Percentiles rank a stretch among this genome's conserved stretches.
These are phyloP conservation scores for Hemerocallis citrina DNA, from an alignment of 106 monocot species.

Conservation along the genomic window DNA sequence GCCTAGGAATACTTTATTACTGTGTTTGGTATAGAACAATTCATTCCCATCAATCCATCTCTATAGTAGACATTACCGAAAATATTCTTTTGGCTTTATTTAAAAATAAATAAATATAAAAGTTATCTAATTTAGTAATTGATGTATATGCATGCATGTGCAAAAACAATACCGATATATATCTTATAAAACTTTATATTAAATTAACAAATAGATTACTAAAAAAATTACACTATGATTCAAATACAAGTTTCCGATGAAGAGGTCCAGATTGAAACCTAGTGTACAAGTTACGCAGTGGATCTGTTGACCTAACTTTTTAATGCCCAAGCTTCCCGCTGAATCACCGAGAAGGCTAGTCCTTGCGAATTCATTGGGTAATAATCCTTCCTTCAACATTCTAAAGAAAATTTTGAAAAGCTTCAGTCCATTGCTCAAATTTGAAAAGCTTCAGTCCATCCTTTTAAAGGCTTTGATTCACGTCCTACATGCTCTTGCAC, in stretches of 20 bases:
- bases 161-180: no score
- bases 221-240: no score
- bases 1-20: no score
- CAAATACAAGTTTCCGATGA: constrained; percentile 41
- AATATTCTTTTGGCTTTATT: no score
- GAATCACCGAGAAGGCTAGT: constrained; percentile 37
- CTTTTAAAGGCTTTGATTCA: constrained; percentile 25
- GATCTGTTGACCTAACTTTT: constrained; percentile 26
- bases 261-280: constrained; percentile 29
- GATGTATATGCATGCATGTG: no score
- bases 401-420: constrained; percentile 33
- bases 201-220: no score
- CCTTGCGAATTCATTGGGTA: constrained; percentile 32
- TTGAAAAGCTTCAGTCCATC: constrained; percentile 52
- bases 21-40: no score
- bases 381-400: constrained; percentile 36
- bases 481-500: constrained; percentile 33
- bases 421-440: constrained; percentile 31
- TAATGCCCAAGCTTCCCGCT: constrained; percentile 23
- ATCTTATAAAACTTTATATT: no score
- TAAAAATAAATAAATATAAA: no score
- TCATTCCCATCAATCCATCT: no score
- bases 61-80: no score
- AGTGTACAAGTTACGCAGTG: constrained; percentile 30
- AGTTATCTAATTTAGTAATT: no score